Evolutionary conservation across 2,329 filamentous ascomycete genomes (phyloP).

Genomic region (Penicillium sp.): DNA sequence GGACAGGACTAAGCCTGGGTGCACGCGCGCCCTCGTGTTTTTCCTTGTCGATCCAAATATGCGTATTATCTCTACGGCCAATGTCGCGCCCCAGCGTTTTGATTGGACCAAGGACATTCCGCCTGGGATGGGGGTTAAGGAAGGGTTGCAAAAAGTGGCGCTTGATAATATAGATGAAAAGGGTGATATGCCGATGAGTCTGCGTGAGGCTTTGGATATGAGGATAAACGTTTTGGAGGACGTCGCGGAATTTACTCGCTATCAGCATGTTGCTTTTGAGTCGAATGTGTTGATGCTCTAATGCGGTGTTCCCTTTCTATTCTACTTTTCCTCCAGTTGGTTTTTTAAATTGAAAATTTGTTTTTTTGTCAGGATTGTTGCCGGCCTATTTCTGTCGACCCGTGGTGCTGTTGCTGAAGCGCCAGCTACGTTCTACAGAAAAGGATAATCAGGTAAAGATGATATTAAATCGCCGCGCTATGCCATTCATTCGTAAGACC

Average conservation of each 20-base stretch:
- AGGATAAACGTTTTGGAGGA: conserved; percentile 26
- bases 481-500: conserved; percentile 21
- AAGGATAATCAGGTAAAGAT: not conserved
- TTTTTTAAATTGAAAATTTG: not conserved
- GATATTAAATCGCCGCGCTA: conserved; percentile 26
- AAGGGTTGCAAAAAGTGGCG: conserved; percentile 17
- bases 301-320: not conserved
- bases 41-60: conserved; percentile 59
- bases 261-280: conserved; percentile 30
- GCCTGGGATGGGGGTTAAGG: conserved; percentile 17
- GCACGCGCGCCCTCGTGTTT: conserved; percentile 54
- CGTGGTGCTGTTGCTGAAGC: not conserved
- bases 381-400: not conserved
- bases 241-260: conserved; percentile 23
- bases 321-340: not conserved
- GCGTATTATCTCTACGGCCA: conserved; percentile 53
- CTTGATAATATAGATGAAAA: conserved; percentile 20
- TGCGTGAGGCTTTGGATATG: conserved; percentile 38
- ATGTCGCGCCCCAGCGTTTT: conserved; percentile 52
- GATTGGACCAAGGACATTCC: conserved; percentile 41
- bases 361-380: not conserved
- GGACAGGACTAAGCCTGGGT: conserved; percentile 52
- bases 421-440: not conserved
- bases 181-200: conserved; percentile 30
- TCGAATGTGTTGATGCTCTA: conserved; percentile 25